These are phyloP conservation scores for Funneliformis geosporum DNA, from an alignment of 192 early-diverging fungal genomes.

Conservation along the genomic window DNA sequence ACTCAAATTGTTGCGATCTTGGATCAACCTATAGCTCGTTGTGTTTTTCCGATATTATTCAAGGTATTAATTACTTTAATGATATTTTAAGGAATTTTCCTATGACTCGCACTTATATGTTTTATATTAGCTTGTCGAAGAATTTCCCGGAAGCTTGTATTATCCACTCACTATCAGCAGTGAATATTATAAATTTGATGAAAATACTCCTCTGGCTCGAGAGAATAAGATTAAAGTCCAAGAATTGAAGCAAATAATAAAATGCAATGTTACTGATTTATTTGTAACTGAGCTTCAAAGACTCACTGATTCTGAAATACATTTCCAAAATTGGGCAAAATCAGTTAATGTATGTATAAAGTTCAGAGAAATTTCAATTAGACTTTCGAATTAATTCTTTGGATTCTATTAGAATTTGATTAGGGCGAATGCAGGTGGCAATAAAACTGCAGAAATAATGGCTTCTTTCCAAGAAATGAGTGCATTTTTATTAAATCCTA, in stretches of 20 bases:
- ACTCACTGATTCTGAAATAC: slow-evolving; percentile 67
- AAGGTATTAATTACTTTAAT: slow-evolving; percentile 35
- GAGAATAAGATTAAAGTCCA: slow-evolving; percentile 35
- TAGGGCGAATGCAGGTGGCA: slow-evolving; percentile 31
- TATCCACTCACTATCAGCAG: slow-evolving; percentile 71
- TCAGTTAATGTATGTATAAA: neutral
- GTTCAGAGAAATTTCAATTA: neutral
- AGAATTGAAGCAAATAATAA: slow-evolving; percentile 40
- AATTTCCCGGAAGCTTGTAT: slow-evolving; percentile 66
- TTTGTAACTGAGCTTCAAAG: slow-evolving; percentile 67
- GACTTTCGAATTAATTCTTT: neutral
- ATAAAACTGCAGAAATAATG: slow-evolving; percentile 40
- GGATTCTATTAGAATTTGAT: neutral
- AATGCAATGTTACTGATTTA: slow-evolving; percentile 53
- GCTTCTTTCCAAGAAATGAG: slow-evolving; percentile 56
- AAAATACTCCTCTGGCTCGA: slow-evolving; percentile 2
- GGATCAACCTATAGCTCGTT: slow-evolving; percentile 55
- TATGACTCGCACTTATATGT: neutral
- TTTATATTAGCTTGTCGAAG: slow-evolving; percentile 52
- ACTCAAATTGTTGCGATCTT: slow-evolving; percentile 73
- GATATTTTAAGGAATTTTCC: no score
- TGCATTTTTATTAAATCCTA: slow-evolving; percentile 49
- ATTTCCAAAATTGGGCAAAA: slow-evolving; percentile 64
- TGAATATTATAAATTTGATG: slow-evolving; percentile 64
- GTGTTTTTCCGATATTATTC: slow-evolving; percentile 52